Conservation (phyloP, 805 yeast genomes). For the Suhomyces pyralidae region DNA sequence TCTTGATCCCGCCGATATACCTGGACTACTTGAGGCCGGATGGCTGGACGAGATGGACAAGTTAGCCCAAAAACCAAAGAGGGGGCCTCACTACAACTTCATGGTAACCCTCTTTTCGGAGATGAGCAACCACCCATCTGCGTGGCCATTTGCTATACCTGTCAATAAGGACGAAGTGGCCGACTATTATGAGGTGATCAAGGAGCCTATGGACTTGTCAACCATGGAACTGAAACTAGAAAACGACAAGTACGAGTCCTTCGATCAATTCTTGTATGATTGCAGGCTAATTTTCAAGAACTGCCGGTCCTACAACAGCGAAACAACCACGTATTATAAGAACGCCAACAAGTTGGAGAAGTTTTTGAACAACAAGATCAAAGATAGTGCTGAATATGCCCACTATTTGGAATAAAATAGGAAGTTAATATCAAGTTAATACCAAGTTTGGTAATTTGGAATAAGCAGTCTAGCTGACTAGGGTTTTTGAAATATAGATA, state of each 20-base stretch:
- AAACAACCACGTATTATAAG: constrained; percentile 90
- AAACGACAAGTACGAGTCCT: constrained; percentile 83
- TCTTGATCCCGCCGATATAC: constrained; percentile 76
- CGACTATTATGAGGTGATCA: constrained; percentile 92
- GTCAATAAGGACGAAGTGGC: constrained; percentile 93
- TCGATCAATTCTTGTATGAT: constrained; percentile 91
- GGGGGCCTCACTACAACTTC: constrained; percentile 91
- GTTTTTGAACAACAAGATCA: constrained; percentile 74
- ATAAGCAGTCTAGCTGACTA: background rate
- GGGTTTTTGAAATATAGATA: background rate
- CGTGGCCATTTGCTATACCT: constrained; percentile 96
- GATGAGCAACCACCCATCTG: constrained; percentile 89
- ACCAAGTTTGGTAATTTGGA: too few species aligned
- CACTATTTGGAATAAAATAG: constrained; percentile 58
- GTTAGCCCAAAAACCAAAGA: constrained; percentile 87
- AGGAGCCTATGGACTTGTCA: constrained; percentile 96
- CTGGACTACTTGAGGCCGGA: constrained; percentile 90
- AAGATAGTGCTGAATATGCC: constrained; percentile 90
- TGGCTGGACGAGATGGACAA: constrained; percentile 99
- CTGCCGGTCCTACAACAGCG: constrained; percentile 90
- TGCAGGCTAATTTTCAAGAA: constrained; percentile 82
- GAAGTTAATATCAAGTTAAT: too few species aligned
- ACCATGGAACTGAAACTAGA: constrained; percentile 94
- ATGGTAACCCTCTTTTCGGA: constrained; percentile 89
- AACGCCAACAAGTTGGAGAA: constrained; percentile 93